Conservation (phyloP, 805 yeast species). For the Teunomyces cretensis region DNA sequence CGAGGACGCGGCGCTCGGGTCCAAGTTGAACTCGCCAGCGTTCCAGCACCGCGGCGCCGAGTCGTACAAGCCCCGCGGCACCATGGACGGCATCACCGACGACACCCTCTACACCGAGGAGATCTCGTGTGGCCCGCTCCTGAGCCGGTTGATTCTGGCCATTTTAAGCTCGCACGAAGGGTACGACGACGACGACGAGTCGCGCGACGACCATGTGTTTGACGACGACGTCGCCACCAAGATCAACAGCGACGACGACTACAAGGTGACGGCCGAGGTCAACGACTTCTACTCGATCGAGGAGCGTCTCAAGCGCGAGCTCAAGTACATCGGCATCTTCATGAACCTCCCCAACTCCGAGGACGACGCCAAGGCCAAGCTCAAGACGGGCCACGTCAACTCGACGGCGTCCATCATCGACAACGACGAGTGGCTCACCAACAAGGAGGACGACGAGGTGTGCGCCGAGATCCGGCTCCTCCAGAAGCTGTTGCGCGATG, state of each 20-base stretch:
- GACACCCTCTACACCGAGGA: constrained; percentile 67
- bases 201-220: constrained; percentile 12
- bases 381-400: constrained; percentile 6
- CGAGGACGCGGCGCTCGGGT: constrained; percentile 58
- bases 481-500: constrained; percentile 65
- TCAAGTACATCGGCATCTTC: constrained; percentile 86
- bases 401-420: constrained; percentile 34
- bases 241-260: constrained; percentile 31
- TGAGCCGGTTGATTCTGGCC: constrained; percentile 81
- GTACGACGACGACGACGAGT: constrained; percentile 15
- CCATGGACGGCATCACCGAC: constrained; percentile 58
- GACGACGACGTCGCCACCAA: constrained; percentile 38
- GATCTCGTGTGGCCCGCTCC: constrained; percentile 87
- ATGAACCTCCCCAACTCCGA: constrained; percentile 51
- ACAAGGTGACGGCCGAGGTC: constrained; percentile 44
- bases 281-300: constrained; percentile 81
- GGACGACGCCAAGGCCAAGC: constrained; percentile 30
- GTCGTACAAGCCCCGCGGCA: constrained; percentile 55
- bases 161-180: constrained; percentile 49
- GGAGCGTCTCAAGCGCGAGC: constrained; percentile 82
- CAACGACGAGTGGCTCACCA: constrained; percentile 70
- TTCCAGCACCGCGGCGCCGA: constrained; percentile 42
- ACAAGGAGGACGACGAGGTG: constrained; percentile 91
- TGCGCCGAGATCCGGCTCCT: constrained; percentile 76
- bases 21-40: constrained; percentile 49